Conservation (phyloP, 2,329 filamentous ascomycete genomes). For the Fusarium sp. region DNA sequence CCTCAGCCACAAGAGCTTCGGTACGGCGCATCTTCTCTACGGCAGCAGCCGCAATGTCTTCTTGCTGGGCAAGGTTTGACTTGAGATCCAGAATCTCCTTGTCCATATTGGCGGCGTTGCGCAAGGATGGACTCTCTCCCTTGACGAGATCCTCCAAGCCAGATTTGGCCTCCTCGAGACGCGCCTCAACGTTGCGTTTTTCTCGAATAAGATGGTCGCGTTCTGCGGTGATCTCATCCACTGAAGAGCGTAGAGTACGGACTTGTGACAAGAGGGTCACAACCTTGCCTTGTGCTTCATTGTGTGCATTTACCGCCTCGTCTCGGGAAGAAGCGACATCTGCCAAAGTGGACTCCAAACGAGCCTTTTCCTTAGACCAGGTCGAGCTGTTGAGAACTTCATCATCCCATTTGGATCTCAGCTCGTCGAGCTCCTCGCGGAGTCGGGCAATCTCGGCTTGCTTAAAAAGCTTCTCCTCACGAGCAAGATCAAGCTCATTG, state of each 20-base stretch:
- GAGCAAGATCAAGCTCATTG: slow-evolving; percentile 91
- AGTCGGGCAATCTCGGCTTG: slow-evolving; percentile 88
- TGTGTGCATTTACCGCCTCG: slow-evolving; percentile 91
- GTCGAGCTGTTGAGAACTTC: slow-evolving; percentile 97
- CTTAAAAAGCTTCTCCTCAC: slow-evolving; percentile 87
- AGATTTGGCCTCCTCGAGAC: slow-evolving; percentile 86
- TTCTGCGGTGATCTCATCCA: slow-evolving; percentile 88
- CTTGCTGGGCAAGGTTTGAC: slow-evolving; percentile 87
- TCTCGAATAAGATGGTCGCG: slow-evolving; percentile 86
- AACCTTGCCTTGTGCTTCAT: slow-evolving; percentile 93
- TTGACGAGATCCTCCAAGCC: slow-evolving; percentile 88
- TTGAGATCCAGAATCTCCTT: slow-evolving; percentile 91
- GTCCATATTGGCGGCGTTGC: slow-evolving; percentile 89
- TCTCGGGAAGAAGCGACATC: slow-evolving; percentile 92
- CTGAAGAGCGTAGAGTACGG: slow-evolving; percentile 80
- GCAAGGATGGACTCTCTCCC: slow-evolving; percentile 86
- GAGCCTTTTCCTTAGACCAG: slow-evolving; percentile 97
- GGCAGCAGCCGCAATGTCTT: slow-evolving; percentile 90
- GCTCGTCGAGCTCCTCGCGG: slow-evolving; percentile 94
- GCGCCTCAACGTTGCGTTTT: slow-evolving; percentile 87
- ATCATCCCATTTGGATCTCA: slow-evolving; percentile 97
- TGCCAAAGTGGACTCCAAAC: slow-evolving; percentile 87
- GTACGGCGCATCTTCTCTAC: slow-evolving; percentile 97
- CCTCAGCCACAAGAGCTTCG: slow-evolving; percentile 85
- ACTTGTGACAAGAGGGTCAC: slow-evolving; percentile 92